phyloP scores from a whole-genome alignment of 768 basidiomycete genomes.

The Coprinopsis strossmayeri region DNA sequence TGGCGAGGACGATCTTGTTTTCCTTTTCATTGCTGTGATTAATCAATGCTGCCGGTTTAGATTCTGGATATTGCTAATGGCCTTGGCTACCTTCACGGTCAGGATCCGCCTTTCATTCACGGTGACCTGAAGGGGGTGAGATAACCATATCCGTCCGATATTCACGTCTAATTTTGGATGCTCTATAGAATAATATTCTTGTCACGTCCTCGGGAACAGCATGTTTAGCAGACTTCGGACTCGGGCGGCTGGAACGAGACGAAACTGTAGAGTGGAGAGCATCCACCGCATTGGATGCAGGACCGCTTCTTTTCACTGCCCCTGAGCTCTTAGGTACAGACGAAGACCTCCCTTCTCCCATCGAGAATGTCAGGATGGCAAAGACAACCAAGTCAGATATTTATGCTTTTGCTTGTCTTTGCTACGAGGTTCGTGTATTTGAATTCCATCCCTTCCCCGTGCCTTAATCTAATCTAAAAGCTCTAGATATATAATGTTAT shows the following conservation, averaged over 20 bases:
- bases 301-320: background rate
- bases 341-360: background rate
- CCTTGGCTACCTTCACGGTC: slow-evolving; percentile 4
- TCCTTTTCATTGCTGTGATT: too few relatives aligned
- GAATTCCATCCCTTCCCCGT: background rate
- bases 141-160: background rate
- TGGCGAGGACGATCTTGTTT: slow-evolving; percentile 12
- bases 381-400: slow-evolving; percentile 1
- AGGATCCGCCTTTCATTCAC: slow-evolving; percentile 10
- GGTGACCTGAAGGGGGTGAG: slow-evolving; percentile 20
- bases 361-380: background rate
- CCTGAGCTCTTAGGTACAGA: slow-evolving; percentile 3
- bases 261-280: background rate
- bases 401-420: slow-evolving; percentile 8
- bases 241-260: slow-evolving; percentile 9
- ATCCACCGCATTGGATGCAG: background rate
- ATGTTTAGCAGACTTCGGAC: slow-evolving; percentile 21
- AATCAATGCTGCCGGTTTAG: too few relatives aligned
- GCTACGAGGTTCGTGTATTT: slow-evolving; percentile 5
- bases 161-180: background rate
- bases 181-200: slow-evolving; percentile 19
- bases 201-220: slow-evolving; percentile 14
- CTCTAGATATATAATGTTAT: background rate
- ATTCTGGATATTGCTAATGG: slow-evolving; percentile 5
- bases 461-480: background rate